Base-by-base conservation (phyloP, 2,329 filamentous ascomycete species). In the Alternaria conjuncta region DNA sequence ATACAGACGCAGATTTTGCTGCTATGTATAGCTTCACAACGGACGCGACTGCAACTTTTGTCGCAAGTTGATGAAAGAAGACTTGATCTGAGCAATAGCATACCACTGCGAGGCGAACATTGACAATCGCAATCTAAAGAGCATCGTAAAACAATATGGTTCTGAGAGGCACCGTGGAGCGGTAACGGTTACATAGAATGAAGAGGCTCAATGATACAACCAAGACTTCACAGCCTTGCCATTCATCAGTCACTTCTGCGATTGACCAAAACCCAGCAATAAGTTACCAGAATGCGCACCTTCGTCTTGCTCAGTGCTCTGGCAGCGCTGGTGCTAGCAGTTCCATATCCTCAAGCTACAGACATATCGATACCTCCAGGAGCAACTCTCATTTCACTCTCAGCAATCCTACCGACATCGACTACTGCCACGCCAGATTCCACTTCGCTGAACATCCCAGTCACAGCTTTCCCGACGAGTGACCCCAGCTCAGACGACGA, bases 401-500 rank as follows among this genome's bases (percentile, higher is more conserved):
- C 65, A 8, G 56, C 32, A 13, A 44, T 50, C 2, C 41, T 71
- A 15, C 60, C 68, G n/a, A 64, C 60, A 11, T 61, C 68, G 5
- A 75, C 74, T 6, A 11, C 65, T 10, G 44, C 68, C 6, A 13
- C 65, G 4, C 32, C 60, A 13, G 46, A 61, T 4, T 69, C 64
- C 3, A 75, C 73, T 4, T 73, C 70, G 13, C 65, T 74, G 25
- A 72, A 75, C 41, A 68, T 75, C n/a, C 64, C 70, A 5, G 51
- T 69, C 28, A 74, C 71, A 23, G 36, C 57, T 20, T 23, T 60
- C 23, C 58, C 67, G 5, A 44, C 56, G 13, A 32, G 13, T n/a
- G 26, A 63, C 5, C 57, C 70, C 6, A 13, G 65, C 44, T 18
- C 49, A 25, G 55, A 55, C 13, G 49, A 63, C 57, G 25, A 71